Conservation (phyloP, 2,329 filamentous ascomycete genomes). For the Colletotrichum coccodes region DNA sequence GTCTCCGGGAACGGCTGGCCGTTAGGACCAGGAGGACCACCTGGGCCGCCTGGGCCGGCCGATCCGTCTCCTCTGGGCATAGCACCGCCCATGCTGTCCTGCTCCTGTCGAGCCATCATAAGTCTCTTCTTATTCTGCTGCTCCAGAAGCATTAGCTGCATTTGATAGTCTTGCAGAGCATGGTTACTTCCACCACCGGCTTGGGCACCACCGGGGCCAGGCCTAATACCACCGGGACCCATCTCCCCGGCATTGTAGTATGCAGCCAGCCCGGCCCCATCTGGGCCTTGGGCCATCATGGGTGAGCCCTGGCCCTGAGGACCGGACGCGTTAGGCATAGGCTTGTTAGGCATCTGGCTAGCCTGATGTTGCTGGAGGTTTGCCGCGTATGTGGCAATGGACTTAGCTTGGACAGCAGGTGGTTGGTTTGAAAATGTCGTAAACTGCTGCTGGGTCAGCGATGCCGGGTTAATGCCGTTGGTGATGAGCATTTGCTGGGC, state of each 20-base stretch:
- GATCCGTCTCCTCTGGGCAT: slow-evolving; percentile 62
- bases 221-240: slow-evolving; percentile 68
- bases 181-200: slow-evolving; percentile 74
- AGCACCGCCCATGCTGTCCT: slow-evolving; percentile 67
- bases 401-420: slow-evolving; percentile 78
- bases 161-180: slow-evolving; percentile 87
- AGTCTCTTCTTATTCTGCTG: slow-evolving; percentile 89
- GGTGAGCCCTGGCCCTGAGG: slow-evolving; percentile 82
- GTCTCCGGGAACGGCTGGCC: slow-evolving; percentile 74
- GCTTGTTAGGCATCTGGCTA: slow-evolving; percentile 82
- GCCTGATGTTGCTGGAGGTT: slow-evolving; percentile 86
- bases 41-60: slow-evolving; percentile 63
- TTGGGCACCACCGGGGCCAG: slow-evolving; percentile 58
- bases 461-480: slow-evolving; percentile 80
- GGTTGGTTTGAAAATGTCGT: slow-evolving; percentile 67
- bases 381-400: slow-evolving; percentile 87
- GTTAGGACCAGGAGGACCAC: slow-evolving; percentile 64
- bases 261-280: slow-evolving; percentile 65
- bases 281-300: slow-evolving; percentile 80
- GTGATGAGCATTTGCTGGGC: slow-evolving; percentile 70
- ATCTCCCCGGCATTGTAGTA: slow-evolving; percentile 75
- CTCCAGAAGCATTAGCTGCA: slow-evolving; percentile 88
- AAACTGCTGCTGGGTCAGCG: slow-evolving; percentile 81
- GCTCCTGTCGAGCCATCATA: slow-evolving; percentile 84
- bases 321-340: slow-evolving; percentile 77